Base-by-base conservation (phyloP, 2,329 filamentous ascomycete species). In the Penicillium sclerotiorum region DNA sequence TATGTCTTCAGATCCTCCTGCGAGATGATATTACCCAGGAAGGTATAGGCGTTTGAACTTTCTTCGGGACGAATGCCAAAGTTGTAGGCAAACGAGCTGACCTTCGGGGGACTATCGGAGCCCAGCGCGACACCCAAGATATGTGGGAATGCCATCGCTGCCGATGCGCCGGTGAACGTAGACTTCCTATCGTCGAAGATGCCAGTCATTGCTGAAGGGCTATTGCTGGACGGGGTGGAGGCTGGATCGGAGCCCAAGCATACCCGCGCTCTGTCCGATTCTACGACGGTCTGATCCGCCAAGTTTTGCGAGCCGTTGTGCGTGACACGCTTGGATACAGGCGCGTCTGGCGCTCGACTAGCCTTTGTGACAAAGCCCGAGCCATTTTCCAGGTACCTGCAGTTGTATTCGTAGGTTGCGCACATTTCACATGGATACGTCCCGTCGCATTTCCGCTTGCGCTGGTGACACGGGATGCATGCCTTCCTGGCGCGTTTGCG, bases 391-490 rank as follows among this genome's bases (percentile, higher is more conserved):
- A 41, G 13, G 44, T 68, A 68, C 15, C 40, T 61, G 53, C 64
- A 66, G 44, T 54, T 48, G 23, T 68, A 68, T 40, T 23, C 53
- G 38, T 66, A 67, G 7, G 55, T 64, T 42, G 58, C 55, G 52
- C 65, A 68, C 57, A 50, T 65, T 41, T 50, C 48, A 48, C 65
- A 68, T n/a, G 65, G 65, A 56, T 64, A 62, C 27, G n/a, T 38
- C 4, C 18, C 46, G 42, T 67, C 62, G 44, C 65, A 67, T 63
- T 66, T 67, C n/a, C 64, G 63, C 54, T 67, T 68, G 40, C 64
- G 64, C 59, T 67, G 58, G 22, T 67, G 65, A 44, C 65, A 67
- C 2, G 65, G 64, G 13, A 62, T 61, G 42, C 65, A 68, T 52
- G 65, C 63, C 32, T 66, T 67, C 33, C 49, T 58, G 1, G 56